These are phyloP conservation scores for Hypoxylon rickii DNA, from an alignment of 495 filamentous ascomycete species.

Conservation along the genomic window DNA sequence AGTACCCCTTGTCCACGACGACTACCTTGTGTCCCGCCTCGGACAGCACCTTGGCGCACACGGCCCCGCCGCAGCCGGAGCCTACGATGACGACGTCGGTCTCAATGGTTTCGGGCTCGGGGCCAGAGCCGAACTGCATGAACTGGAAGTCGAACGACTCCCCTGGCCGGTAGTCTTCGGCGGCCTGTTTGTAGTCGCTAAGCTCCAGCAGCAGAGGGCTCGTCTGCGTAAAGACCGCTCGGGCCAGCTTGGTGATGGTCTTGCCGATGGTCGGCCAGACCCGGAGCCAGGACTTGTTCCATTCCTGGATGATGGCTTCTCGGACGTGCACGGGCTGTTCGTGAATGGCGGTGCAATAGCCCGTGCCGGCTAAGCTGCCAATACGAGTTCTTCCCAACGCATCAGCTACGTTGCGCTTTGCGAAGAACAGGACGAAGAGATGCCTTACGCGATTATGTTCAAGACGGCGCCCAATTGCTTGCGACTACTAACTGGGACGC, in stretches of 20 bases:
- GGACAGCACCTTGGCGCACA: constrained; percentile 79
- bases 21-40: constrained; percentile 74
- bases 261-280: constrained; percentile 63
- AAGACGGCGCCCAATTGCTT: constrained; percentile 38
- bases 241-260: constrained; percentile 58
- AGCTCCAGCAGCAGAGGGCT: constrained; percentile 61
- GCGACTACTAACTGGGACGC: constrained; percentile 30
- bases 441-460: constrained; percentile 38
- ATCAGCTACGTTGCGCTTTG: constrained; percentile 10
- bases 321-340: constrained; percentile 64
- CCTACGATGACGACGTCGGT: constrained; percentile 86
- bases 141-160: constrained; percentile 55
- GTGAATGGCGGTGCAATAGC: constrained; percentile 64
- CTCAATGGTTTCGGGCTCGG: constrained; percentile 59
- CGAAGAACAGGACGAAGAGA: background rate
- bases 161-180: constrained; percentile 62
- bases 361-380: constrained; percentile 70
- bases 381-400: constrained; percentile 60
- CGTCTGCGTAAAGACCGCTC: constrained; percentile 61
- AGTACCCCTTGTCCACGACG: constrained; percentile 81
- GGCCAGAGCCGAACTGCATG: constrained; percentile 49
- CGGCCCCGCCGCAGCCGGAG: constrained; percentile 85
- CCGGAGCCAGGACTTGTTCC: constrained; percentile 61
- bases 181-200: constrained; percentile 65
- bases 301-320: constrained; percentile 62